Evolutionary conservation across 2,329 filamentous ascomycete genomes (phyloP).

Genomic region (Fusarium sp.): DNA sequence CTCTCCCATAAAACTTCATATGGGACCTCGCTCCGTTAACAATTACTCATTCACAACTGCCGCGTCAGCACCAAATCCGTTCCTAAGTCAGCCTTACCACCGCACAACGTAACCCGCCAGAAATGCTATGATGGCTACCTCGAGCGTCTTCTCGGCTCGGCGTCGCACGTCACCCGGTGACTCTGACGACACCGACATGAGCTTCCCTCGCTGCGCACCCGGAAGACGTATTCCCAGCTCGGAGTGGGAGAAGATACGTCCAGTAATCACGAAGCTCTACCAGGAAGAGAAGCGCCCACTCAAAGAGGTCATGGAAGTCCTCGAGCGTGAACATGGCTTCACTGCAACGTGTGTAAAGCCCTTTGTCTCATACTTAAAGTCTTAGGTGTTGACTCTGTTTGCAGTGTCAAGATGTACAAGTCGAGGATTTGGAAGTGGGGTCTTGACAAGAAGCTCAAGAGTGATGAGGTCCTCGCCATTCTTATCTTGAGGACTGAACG

Average conservation of each 20-base stretch:
- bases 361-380: not conserved
- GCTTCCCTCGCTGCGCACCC: conserved; percentile 35
- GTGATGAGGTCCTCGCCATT: conserved; percentile 52
- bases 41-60: not conserved
- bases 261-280: conserved; percentile 51
- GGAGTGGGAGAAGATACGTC: conserved; percentile 48
- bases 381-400: not conserved
- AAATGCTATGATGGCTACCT: conserved; percentile 36
- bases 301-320: conserved; percentile 53
- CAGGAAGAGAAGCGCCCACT: conserved; percentile 53
- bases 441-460: conserved; percentile 54
- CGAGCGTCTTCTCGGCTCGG: conserved; percentile 34
- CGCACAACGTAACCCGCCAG: not conserved
- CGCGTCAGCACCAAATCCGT: not conserved
- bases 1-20: not conserved
- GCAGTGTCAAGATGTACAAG: conserved; percentile 55
- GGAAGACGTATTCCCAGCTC: conserved; percentile 47
- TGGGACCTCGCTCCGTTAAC: not conserved
- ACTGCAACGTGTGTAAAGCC: conserved; percentile 49
- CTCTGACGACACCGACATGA: conserved; percentile 44
- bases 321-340: conserved; percentile 51
- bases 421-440: conserved; percentile 55
- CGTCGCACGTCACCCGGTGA: conserved; percentile 40
- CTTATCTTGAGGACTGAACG: conserved; percentile 50
- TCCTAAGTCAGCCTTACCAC: not conserved